Evolutionary conservation across 805 yeast genomes (phyloP).

Genomic region (Metschnikowia arizonensis): DNA sequence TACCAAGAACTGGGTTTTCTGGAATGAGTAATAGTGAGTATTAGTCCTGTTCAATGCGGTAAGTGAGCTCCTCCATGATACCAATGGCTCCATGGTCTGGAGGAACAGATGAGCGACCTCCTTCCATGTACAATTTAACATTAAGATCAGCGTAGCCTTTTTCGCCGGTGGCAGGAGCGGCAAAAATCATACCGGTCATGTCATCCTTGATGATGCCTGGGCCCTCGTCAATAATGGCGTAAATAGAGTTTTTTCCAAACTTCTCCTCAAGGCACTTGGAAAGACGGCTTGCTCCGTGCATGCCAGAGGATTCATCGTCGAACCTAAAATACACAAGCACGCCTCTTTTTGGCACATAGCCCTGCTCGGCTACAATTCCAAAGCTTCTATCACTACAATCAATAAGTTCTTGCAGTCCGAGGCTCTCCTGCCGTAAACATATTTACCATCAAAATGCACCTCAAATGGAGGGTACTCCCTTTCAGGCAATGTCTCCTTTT

Average conservation of each 20-base stretch:
- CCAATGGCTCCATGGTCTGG: slow-evolving; percentile 83
- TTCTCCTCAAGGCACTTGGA: slow-evolving; percentile 11
- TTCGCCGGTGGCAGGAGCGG: slow-evolving; percentile 17
- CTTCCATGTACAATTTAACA: slow-evolving; percentile 50
- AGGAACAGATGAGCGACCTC: slow-evolving; percentile 81
- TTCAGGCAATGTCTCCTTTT: slow-evolving; percentile 13
- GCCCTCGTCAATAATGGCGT: slow-evolving; percentile 20
- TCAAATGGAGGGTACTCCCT: slow-evolving; percentile 17
- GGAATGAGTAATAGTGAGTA: slow-evolving; percentile 44
- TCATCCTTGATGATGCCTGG: slow-evolving; percentile 14
- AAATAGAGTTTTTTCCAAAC: slow-evolving; percentile 14
- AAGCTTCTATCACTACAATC: slow-evolving; percentile 54
- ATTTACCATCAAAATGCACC: slow-evolving; percentile 23
- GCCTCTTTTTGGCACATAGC: slow-evolving; percentile 13
- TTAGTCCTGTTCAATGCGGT: slow-evolving; percentile 53
- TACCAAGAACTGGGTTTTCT: slow-evolving; percentile 56
- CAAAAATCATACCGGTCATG: slow-evolving; percentile 11
- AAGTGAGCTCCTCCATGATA: slow-evolving; percentile 56
- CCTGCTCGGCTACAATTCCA: slow-evolving; percentile 14
- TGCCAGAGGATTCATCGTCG: slow-evolving; percentile 20
- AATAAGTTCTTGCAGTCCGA: slow-evolving; percentile 71
- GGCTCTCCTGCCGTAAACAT: slow-evolving; percentile 74
- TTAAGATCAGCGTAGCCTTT: slow-evolving; percentile 16
- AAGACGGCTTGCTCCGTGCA: slow-evolving; percentile 11
- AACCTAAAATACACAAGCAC: slow-evolving; percentile 17